Base-by-base conservation (phyloP, 768 basidiomycete genomes). In the Lentinula raphanica region DNA sequence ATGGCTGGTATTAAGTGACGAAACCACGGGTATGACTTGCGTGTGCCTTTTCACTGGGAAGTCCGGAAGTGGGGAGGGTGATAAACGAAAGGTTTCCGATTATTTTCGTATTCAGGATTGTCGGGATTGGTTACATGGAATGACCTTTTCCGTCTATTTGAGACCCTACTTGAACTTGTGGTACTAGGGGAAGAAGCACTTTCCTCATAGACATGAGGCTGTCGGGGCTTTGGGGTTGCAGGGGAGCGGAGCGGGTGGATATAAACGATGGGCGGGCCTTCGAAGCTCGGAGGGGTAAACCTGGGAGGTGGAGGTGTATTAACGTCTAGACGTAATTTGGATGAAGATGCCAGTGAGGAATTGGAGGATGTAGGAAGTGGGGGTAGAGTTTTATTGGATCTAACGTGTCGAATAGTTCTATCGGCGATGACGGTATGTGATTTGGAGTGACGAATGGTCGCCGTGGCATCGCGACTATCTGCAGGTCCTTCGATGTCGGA, bases 101-200 rank as follows among this genome's bases (percentile, higher is more conserved):
- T 6, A 31, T 35, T 11, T 7, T 31, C 17, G 25, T 31, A 11
- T 12, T 56, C 54, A n/a, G 25, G 21, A 58, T 73, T 70, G 54
- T 73, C 71, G 23, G 71, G 71, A 61, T 73, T 73, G 8, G 64
- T 64, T 5, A 73, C 56, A 56, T 64, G 65, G 54, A 71, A 71
- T 15, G 64, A 66, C 58, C 64, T 69, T 25, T 59, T 63, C 5
- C 64, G 60, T 35, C 32, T 55, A 27, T 58, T 61, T 3, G 58
- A 60, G 28, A 50, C n/a, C 13, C 63, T 58, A 55, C 64, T 65
- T 54, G 56, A 57, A 31, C 56, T 62, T 7, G 67, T 65, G 28
- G 65, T 62, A 32, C 61, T 45, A 0, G 67, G 58, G 28, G 63
- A 67, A 4, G 53, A 49, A 12, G 61, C 50, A 39, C 21, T 48